Percentiles rank a stretch among this genome's conserved stretches.
phyloP scores from a whole-genome alignment of 78 protist species.

The Pelomyxa schiedti region DNA sequence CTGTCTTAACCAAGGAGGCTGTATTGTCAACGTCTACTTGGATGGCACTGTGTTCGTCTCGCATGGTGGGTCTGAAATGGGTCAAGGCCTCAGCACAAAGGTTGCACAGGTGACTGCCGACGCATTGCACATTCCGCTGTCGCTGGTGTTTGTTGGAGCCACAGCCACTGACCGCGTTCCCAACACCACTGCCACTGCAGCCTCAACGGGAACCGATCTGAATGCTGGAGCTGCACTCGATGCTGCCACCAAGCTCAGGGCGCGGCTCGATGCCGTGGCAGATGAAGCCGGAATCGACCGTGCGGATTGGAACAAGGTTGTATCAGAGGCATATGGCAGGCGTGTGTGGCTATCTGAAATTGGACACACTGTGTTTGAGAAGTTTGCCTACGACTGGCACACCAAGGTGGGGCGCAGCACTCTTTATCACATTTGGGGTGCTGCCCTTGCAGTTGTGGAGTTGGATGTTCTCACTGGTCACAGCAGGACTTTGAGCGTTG shows the following conservation, averaged over 20 bases:
- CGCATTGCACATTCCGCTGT: conserved; percentile 55
- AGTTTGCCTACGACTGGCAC: not conserved
- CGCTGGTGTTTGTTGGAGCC: conserved; percentile 52
- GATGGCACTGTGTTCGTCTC: conserved; percentile 90
- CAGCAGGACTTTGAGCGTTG: conserved; percentile 32
- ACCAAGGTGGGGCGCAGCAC: conserved; percentile 5
- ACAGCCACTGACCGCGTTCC: conserved; percentile 71
- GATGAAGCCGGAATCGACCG: conserved; percentile 10
- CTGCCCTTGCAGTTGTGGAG: conserved; percentile 76
- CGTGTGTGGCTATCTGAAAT: conserved; percentile 67
- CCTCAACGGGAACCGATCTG: conserved; percentile 77
- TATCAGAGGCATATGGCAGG: conserved; percentile 46
- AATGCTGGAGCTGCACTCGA: conserved; percentile 82
- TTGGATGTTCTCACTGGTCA: conserved; percentile 79
- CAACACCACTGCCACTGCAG: conserved; percentile 87
- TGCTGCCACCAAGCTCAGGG: conserved; percentile 71
- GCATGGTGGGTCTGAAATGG: conserved; percentile 95
- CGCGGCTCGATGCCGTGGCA: conserved; percentile 55
- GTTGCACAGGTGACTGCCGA: conserved; percentile 64
- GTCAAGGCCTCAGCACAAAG: conserved; percentile 92
- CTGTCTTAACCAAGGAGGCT: conserved; percentile 76
- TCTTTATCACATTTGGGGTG: conserved; percentile 50
- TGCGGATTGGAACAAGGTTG: conserved; percentile 27
- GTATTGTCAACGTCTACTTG: conserved; percentile 54
- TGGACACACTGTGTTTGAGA: conserved; percentile 58